phyloP scores from a whole-genome alignment of 805 yeast genomes.

The Schwanniomyces sp. region DNA sequence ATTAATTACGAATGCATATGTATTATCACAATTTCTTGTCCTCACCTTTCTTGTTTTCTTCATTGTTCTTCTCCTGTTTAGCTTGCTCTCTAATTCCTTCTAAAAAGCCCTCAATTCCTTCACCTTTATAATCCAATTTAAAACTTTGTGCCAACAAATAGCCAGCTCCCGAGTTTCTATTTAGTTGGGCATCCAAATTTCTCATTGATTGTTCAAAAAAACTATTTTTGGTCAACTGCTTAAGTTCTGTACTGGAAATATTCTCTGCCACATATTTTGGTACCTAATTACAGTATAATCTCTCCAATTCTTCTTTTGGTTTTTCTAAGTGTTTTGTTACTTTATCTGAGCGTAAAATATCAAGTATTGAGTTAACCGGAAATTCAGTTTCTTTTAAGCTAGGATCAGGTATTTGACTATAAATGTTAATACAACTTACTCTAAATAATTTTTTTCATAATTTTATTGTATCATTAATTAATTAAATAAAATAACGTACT shows the following conservation, averaged over 20 bases:
- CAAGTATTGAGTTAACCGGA: conserved; percentile 32
- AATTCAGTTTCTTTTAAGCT: conserved; percentile 3
- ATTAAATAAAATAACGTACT: conserved; percentile 10
- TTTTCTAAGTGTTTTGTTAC: conserved; percentile 31
- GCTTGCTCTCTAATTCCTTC: conserved; percentile 37
- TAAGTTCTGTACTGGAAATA: conserved; percentile 35
- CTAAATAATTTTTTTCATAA: conserved; percentile 4
- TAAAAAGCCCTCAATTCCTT: conserved; percentile 54
- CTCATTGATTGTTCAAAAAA: conserved; percentile 46
- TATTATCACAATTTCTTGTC: not conserved
- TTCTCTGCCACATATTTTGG: conserved; percentile 40
- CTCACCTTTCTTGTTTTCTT: not conserved
- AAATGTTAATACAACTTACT: conserved; percentile 1
- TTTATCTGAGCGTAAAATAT: conserved; percentile 30
- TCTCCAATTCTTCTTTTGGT: conserved; percentile 31
- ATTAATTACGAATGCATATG: too few relatives aligned
- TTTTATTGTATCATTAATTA: conserved; percentile 2
- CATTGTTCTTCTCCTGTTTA: conserved; percentile 13
- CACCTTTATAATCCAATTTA: conserved; percentile 52
- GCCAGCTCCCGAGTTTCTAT: conserved; percentile 44
- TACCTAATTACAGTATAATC: conserved; percentile 34
- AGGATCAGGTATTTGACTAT: not conserved
- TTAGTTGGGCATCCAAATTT: conserved; percentile 42
- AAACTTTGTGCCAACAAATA: conserved; percentile 48
- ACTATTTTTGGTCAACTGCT: conserved; percentile 46